Evolutionary conservation across 169 alveolate species (phyloP), one percentile per base, ranked within the genome.

Genomic region (Neospora caninum): DNA sequence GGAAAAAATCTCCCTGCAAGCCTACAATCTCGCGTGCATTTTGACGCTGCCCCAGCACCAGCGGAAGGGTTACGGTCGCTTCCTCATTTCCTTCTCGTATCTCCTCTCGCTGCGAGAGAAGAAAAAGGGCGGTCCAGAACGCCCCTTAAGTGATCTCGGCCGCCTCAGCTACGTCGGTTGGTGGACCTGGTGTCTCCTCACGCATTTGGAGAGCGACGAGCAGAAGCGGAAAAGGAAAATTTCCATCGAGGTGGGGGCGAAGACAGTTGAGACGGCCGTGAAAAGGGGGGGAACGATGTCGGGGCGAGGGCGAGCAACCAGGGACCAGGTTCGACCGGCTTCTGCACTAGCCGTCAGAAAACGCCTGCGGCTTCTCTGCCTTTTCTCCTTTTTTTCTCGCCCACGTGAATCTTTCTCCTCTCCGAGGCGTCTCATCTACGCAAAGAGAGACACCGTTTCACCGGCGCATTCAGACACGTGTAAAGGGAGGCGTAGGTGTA

Each of bases 141-240:
- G 99, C 91, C 99, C 99, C 29, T 95, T 99, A 22, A 97, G 99
- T 0, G 99, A 99, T 96, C 96, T 99, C 91, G 99, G 99, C 27
- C 97, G 98, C 80, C 99, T 98, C 53, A 97, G 99, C 39, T 99
- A 99, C 96, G 97, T 49, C 36, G 96, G 87, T 25, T 88, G 92
- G 92, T 94, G 96, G 96, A 83, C 80, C n/a, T 69, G 89, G 92
- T 69, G 91, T 42, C 69, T 88, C 31, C 91, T 88, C 83, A 78
- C 80, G 41, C 83, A 86, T 45, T 69, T 89, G 34, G 73, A 84
- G 43, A 42, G 42, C 64, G 41, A 43, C 29, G 36, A 0, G 27
- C 91, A 49, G 78, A n/a, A 84, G 41, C 20, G 34, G 39, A 38
- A 27, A 34, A 36, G 41, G 88, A 43, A 82, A 43, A 82, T 43